Evolutionary conservation across 1,139 yeast genomes (phyloP), one percentile per base, ranked within the genome.

Genomic region (Kodamaea anthophila): DNA sequence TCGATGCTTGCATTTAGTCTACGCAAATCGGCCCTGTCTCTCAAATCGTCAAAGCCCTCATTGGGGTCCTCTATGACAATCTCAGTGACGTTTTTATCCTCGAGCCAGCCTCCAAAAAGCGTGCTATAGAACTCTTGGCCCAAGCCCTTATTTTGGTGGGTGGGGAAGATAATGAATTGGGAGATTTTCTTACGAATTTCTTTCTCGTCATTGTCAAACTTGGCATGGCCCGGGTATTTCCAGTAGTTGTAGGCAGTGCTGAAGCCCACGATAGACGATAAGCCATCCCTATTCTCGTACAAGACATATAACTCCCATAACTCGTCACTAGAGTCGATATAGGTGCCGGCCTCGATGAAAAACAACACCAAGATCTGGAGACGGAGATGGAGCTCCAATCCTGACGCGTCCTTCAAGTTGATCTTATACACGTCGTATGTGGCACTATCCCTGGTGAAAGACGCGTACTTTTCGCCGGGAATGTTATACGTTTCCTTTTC

Each of bases 41-140:
- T 69, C 44, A 93, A 60, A 49, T 85, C 94, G 49, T 91, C 98
- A 56, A 91, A 91, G 24, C 77, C 76, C 51, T 88, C 96, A 48
- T 83, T 85, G 3, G 98, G 98, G 51, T 93, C 98, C 51, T 91
- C 98, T 7, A 93, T 88, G 0, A 91, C 87, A 23, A 91, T 69
- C 46, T 88, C 95, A 22, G 62, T 57, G n/a, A 87, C 74, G 3
- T 50, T 40, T 0, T 53, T 46, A 39, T 83, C 81, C 0, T 47
- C 42, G 5, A 64, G 43, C 83, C 94, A 86, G 23, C 53, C 38
- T 1, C 65, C 57, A 33, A 71, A 65, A 5, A 91, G 56, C 1
- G 67, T 42, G 9, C 61, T 57, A 52, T 91, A 91, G 23, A 91
- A 59, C 13, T 56, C 53, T 2, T 76, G 72, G 2, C 98, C 98